Evolutionary conservation across 371 early-diverging fungal genomes (phyloP).

Genomic region (Rhizopus microsporus): DNA sequence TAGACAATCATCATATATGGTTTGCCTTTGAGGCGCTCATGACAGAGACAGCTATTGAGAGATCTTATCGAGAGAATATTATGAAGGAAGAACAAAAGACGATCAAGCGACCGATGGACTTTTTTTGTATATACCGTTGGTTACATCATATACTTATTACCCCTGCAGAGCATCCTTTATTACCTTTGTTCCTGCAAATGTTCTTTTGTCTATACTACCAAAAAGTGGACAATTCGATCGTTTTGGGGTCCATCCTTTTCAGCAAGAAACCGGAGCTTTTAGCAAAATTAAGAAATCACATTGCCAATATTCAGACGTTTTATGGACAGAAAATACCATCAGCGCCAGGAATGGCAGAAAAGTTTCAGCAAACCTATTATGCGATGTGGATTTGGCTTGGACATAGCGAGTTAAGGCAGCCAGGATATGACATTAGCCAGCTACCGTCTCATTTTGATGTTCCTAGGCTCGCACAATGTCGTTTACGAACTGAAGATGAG

Average conservation of each 20-base stretch:
- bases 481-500: conserved; percentile 19
- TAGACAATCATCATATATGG: conserved; percentile 52
- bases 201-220: conserved; percentile 65
- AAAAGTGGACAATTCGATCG: conserved; percentile 18
- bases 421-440: conserved; percentile 27
- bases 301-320: conserved; percentile 46
- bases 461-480: conserved; percentile 34
- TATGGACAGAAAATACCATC: conserved; percentile 38
- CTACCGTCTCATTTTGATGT: conserved; percentile 49
- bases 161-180: conserved; percentile 51
- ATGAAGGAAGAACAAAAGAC: conserved; percentile 20
- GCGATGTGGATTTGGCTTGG: conserved; percentile 69
- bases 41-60: conserved; percentile 56
- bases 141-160: conserved; percentile 53
- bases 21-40: conserved; percentile 61
- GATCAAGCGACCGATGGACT: conserved; percentile 19
- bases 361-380: conserved; percentile 52
- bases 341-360: conserved; percentile 16
- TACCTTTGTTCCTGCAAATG: conserved; percentile 62
- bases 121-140: conserved; percentile 60
- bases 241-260: conserved; percentile 58
- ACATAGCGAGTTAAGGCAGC: conserved; percentile 39
- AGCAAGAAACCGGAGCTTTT: conserved; percentile 46
- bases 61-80: conserved; percentile 34
- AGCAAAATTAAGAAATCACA: conserved; percentile 48